Evolutionary conservation across 1,284 basidiomycete genomes (phyloP), one percentile per base, ranked within the genome.

Genomic region (Fomitopsis palustris): DNA sequence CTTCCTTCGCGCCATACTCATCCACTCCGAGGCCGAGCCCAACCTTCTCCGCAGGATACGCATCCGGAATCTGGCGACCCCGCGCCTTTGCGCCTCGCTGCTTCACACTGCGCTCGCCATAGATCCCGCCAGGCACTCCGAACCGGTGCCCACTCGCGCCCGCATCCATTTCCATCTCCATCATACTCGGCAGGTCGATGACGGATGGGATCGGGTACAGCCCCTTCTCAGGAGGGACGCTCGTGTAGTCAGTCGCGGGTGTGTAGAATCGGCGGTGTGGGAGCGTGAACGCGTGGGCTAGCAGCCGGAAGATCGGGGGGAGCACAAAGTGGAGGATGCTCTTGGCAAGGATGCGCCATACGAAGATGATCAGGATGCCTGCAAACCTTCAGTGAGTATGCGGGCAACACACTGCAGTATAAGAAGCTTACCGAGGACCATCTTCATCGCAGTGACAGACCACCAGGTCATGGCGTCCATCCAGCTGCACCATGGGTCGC

Each of bases 271-370:
- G 80, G 43, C 94, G 82, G 62, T 86, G 85, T 0, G 93, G 93
- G 4, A 95, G 81, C 8, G 78, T 77, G 67, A 89, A 78, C 45
- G 78, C 76, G 27, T 78, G 81, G 1, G 90, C 82, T 60, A 91
- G 78, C 51, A 85, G 75, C 53, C 94, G 86, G 80, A 94, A 96
- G 27, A 87, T 78, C 0, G 92, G 90, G 0, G 95, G 95, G 0
- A 97, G 83, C 33, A 89, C 75, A 2, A 85, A 68, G 63, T 93
- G 91, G 25, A 93, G 74, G 1, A 83, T 70, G 1, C 84, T 83
- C 73, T 97, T 98, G 8, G 90, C 90, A 39, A 93, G 69, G 51
- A 98, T 79, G 54, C 95, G 88, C 91, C 94, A 95, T 0, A 81
- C 74, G 69, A 98, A 92, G 68, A 98, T 93, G 25, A 80, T 72